Evolutionary conservation across 352 stramenopile genomes (phyloP), one percentile per base, ranked within the genome.

Genomic region (Peronospora farinosa): DNA sequence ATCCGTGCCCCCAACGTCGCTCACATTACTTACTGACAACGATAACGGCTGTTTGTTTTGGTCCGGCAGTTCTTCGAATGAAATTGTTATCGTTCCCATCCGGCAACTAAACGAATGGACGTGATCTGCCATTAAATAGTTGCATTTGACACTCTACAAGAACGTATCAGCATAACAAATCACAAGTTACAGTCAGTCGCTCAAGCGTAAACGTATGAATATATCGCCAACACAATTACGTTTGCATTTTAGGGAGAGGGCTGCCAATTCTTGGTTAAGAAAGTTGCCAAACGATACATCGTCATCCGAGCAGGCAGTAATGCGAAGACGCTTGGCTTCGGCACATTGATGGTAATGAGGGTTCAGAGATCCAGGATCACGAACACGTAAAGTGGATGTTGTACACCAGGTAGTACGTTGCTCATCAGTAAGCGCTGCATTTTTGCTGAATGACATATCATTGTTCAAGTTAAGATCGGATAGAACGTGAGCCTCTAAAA

Each of bases 401-500:
- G 81, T 92, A 48, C 74, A 89, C 76, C 77, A 88, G 4, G 72
- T 80, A 33, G 67, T 68, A 19, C 63, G 60, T 37, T 69, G 59
- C 10, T 75, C 52, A 21, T 68, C 46, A 38, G 32, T 55, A 16
- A 51, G 28, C 19, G 59, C 51, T 11, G 38, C 49, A 40, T 27
- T 54, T 17, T 65, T 37, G 21, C 6, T 27, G 5, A 49, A 53
- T 21, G 57, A 23, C 31, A 63, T 57, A 5, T 45, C 51, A 5
- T 59, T 59, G 56, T 83, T 73, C 65, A 94, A 59, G 11, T 70
- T 66, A 15, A 97, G 72, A 47, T 98, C 91, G 13, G 78, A 88
- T 21, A 98, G 69, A 45, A 97, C 96, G 46, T 93, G 84, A 5
- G 93, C 95, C 63, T 99, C 95, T 16, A 99, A 80, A 21, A 96